Percentiles rank a stretch among this genome's conserved stretches.
Evolutionary conservation across 768 basidiomycete species (phyloP).

Genomic region (Calocera viscosa): DNA sequence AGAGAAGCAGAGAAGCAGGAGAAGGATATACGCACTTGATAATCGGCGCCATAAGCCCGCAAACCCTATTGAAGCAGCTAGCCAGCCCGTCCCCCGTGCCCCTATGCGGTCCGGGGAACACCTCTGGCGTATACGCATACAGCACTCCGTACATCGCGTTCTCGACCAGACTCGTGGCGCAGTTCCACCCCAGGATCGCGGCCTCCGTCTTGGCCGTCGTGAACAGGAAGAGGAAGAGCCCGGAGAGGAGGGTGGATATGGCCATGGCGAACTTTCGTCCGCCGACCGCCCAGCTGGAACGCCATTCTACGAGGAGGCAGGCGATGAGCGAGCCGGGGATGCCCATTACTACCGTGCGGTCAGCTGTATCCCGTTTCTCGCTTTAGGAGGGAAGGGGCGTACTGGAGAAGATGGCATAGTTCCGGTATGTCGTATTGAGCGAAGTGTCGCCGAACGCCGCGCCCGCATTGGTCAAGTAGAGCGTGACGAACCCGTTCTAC

Average conservation of each 20-base stretch:
- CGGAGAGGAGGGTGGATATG: conserved; percentile 34
- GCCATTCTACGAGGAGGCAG: conserved; percentile 35
- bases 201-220: conserved; percentile 35
- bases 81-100: conserved; percentile 44
- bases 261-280: conserved; percentile 40
- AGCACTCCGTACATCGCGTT: conserved; percentile 40
- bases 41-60: conserved; percentile 38
- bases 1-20: too few species aligned
- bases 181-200: conserved; percentile 37
- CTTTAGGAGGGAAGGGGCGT: background rate
- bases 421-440: conserved; percentile 16
- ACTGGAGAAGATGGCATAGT: conserved; percentile 38
- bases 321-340: conserved; percentile 40
- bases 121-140: conserved; percentile 48
- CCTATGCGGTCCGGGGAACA: conserved; percentile 45
- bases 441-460: conserved; percentile 7
- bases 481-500: conserved; percentile 3
- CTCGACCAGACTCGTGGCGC: conserved; percentile 26
- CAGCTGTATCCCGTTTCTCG: background rate
- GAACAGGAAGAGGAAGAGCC: conserved; percentile 41
- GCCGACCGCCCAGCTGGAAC: conserved; percentile 29
- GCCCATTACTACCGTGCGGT: conserved; percentile 24
- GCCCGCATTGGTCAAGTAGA: background rate
- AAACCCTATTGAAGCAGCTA: conserved; percentile 38
- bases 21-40: conserved; percentile 10